These are phyloP conservation scores for Pyrenophora teres DNA, from an alignment of 2,329 filamentous ascomycete species.

Conservation along the genomic window DNA sequence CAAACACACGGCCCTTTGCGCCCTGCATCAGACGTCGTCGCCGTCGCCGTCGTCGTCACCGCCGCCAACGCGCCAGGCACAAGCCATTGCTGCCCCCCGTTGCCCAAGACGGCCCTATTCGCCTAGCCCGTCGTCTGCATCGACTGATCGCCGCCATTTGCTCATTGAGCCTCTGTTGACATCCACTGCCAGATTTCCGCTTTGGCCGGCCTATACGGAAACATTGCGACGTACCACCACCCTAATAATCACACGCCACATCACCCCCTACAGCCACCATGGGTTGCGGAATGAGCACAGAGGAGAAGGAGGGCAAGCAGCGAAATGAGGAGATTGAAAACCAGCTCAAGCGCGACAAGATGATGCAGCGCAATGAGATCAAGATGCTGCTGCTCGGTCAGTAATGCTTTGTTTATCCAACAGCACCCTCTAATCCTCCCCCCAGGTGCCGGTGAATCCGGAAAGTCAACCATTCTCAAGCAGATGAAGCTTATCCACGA, in stretches of 20 bases:
- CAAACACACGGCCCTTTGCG: not conserved
- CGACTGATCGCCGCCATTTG: not conserved
- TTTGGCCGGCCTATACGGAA: slow-evolving; percentile 43
- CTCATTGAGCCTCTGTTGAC: slow-evolving; percentile 12
- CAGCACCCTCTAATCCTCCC: slow-evolving; percentile 31
- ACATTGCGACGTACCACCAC: slow-evolving; percentile 29
- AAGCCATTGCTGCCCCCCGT: slow-evolving; percentile 6
- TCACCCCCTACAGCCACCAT: slow-evolving; percentile 64
- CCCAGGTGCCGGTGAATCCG: slow-evolving; percentile 93
- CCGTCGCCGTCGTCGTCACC: not conserved
- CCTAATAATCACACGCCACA: slow-evolving; percentile 32
- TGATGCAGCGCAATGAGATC: slow-evolving; percentile 99
- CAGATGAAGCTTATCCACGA: slow-evolving; percentile 99
- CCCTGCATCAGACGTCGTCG: not conserved
- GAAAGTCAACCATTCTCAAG: slow-evolving; percentile 92
- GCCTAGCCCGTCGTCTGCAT: not conserved
- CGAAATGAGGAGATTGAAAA: slow-evolving; percentile 99
- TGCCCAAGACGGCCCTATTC: slow-evolving; percentile 7
- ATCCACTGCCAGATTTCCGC: slow-evolving; percentile 32
- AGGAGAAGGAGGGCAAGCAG: slow-evolving; percentile 99
- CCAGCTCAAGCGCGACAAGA: slow-evolving; percentile 96
- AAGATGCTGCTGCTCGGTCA: slow-evolving; percentile 98
- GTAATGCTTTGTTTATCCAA: slow-evolving; percentile 43
- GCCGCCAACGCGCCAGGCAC: not conserved
- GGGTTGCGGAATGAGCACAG: slow-evolving; percentile 99